These are phyloP conservation scores for Nepenthes alata DNA, from an alignment of 179 eudicot genomes.

Conservation along the genomic window DNA sequence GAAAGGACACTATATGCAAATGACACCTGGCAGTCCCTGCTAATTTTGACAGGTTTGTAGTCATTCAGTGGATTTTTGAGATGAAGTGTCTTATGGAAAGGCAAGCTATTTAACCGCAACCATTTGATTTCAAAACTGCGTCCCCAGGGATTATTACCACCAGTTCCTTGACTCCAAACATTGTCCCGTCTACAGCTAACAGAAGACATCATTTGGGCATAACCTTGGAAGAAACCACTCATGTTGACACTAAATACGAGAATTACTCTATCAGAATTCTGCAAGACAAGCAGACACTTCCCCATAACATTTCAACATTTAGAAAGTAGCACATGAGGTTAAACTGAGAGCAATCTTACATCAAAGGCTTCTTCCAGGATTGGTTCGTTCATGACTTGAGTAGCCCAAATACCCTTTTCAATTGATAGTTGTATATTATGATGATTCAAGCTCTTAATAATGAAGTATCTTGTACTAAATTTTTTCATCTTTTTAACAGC, in stretches of 20 bases:
- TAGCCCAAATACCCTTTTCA: constrained; percentile 80
- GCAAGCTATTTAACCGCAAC: constrained; percentile 56
- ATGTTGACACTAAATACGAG: constrained; percentile 84
- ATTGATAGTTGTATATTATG: constrained; percentile 62
- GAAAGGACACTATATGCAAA: constrained; percentile 6
- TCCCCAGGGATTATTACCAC: constrained; percentile 69
- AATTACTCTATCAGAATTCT: constrained; percentile 60
- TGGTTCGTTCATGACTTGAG: constrained; percentile 83
- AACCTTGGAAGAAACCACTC: constrained; percentile 91
- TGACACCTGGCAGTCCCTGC: constrained; percentile 86
- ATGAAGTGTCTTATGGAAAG: constrained; percentile 75
- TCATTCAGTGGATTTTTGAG: constrained; percentile 77
- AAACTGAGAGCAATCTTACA: constrained; percentile 39
- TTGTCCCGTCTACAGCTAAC: constrained; percentile 68
- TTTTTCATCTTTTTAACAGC: constrained; percentile 19
- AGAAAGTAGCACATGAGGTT: constrained; percentile 10
- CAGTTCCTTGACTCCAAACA: constrained; percentile 71
- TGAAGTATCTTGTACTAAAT: constrained; percentile 47
- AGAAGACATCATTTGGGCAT: constrained; percentile 80
- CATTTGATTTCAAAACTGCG: constrained; percentile 71
- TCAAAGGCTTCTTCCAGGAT: constrained; percentile 77
- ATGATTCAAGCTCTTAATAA: constrained; percentile 83
- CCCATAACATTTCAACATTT: constrained; percentile 11
- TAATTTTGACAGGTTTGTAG: constrained; percentile 80
- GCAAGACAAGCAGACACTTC: constrained; percentile 34